Conservation (phyloP, 805 yeast genomes). For the Saturnispora zaruensis region DNA sequence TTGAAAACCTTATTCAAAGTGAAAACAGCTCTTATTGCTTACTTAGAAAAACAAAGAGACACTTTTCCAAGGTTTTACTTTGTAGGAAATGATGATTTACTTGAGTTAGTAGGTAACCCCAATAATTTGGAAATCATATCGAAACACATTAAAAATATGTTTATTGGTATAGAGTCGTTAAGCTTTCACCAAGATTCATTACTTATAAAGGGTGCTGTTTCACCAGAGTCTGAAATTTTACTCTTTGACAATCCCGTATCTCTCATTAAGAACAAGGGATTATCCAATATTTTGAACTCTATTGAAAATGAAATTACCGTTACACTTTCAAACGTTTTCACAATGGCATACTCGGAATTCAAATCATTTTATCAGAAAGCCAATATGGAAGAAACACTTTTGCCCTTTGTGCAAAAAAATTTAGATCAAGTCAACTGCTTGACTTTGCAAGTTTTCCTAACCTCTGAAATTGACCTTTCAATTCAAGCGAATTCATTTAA, state of each 20-base stretch:
- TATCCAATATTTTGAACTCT: slow-evolving; percentile 53
- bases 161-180: slow-evolving; percentile 49
- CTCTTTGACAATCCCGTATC: slow-evolving; percentile 36
- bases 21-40: slow-evolving; percentile 62
- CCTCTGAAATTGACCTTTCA: slow-evolving; percentile 31
- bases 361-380: slow-evolving; percentile 10
- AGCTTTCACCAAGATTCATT: slow-evolving; percentile 23
- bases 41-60: slow-evolving; percentile 70
- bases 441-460: slow-evolving; percentile 51
- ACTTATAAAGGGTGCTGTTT: slow-evolving; percentile 35
- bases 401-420: slow-evolving; percentile 29
- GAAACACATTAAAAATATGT: slow-evolving; percentile 61
- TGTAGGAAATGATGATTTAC: slow-evolving; percentile 81
- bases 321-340: slow-evolving; percentile 36
- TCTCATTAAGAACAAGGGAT: slow-evolving; percentile 31
- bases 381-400: slow-evolving; percentile 12
- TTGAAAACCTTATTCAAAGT: slow-evolving; percentile 50
- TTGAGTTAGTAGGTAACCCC: slow-evolving; percentile 71
- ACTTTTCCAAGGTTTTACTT: slow-evolving; percentile 77
- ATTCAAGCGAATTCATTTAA: not conserved
- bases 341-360: slow-evolving; percentile 27
- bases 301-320: slow-evolving; percentile 47
- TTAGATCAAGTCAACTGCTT: slow-evolving; percentile 54
- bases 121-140: slow-evolving; percentile 39
- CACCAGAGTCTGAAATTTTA: slow-evolving; percentile 61